Conservation (phyloP, 225 moss, liverwort and hornwort genomes). For the Bryoerythrophyllum caledonicum region DNA sequence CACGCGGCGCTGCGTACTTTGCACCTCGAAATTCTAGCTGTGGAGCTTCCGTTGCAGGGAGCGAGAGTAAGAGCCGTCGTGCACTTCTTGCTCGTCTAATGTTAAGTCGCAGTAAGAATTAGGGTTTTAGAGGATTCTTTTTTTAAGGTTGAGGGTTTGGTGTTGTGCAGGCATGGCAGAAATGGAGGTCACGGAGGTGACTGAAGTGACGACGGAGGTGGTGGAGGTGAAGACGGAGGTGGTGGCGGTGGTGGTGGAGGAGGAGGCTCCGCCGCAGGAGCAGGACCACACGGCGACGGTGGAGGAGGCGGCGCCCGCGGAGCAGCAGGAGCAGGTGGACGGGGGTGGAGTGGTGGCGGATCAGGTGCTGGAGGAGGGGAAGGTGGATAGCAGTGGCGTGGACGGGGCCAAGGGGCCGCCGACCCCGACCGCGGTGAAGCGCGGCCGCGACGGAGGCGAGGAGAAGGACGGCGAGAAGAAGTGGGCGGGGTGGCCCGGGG, state of each 20-base stretch:
- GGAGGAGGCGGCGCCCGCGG: slow-evolving; percentile 10
- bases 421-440: slow-evolving; percentile 57
- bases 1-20: neutral
- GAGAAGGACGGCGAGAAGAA: slow-evolving; percentile 83
- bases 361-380: slow-evolving; percentile 5
- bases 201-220: neutral
- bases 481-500: slow-evolving; percentile 98
- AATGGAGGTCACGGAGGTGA: slow-evolving; percentile 44
- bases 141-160: neutral
- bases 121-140: slow-evolving; percentile 22
- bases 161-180: slow-evolving; percentile 50
- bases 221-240: slow-evolving; percentile 13
- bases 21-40: neutral
- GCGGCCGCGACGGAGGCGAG: slow-evolving; percentile 73
- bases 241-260: slow-evolving; percentile 15
- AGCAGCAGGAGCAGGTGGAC: neutral
- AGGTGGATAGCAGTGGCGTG: slow-evolving; percentile 18
- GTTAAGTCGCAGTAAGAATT: too few species aligned
- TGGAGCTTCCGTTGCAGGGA: too few species aligned
- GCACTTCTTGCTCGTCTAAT: slow-evolving; percentile 27
- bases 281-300: neutral
- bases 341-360: neutral
- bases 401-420: slow-evolving; percentile 39
- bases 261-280: slow-evolving; percentile 12
- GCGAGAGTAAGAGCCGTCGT: slow-evolving; percentile 18